These are phyloP conservation scores for Wickerhamiella dianesei DNA, from an alignment of 805 yeast genomes.

Conservation along the genomic window DNA sequence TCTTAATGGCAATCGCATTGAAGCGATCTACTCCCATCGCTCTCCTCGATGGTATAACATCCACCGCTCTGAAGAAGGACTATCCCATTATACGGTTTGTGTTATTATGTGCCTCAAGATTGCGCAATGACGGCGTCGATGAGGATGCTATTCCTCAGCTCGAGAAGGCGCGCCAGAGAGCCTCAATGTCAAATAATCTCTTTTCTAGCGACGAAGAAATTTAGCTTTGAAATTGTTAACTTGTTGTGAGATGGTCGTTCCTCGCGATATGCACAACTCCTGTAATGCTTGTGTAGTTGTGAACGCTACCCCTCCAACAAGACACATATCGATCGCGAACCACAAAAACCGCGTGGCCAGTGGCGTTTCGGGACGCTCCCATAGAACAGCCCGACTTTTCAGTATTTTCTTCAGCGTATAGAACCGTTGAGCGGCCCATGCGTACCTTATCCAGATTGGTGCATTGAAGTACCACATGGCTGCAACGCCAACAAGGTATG, in stretches of 20 bases:
- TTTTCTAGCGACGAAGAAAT: not conserved
- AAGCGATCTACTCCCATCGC: not conserved
- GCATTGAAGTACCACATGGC: not conserved
- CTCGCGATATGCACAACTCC: not conserved
- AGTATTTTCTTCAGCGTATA: not conserved
- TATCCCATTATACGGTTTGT: not conserved
- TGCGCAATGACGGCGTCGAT: not conserved
- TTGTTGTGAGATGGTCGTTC: not conserved
- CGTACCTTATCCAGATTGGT: not conserved
- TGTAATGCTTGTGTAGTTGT: not conserved
- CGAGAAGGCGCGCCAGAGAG: no score
- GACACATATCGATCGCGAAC: not conserved
- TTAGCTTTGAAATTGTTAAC: not conserved
- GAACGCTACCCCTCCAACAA: not conserved
- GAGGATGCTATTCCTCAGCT: not conserved
- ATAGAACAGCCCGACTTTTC: not conserved
- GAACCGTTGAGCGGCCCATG: not conserved
- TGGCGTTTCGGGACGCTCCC: not conserved
- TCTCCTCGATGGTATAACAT: no score
- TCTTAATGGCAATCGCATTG: not conserved
- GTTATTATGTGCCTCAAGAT: not conserved
- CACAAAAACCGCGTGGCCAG: not conserved
- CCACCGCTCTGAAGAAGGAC: no score
- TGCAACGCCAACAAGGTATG: not conserved
- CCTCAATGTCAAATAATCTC: not conserved